phyloP scores from a whole-genome alignment of 352 stramenopile genomes.

The Globisporangium takayamanum region DNA sequence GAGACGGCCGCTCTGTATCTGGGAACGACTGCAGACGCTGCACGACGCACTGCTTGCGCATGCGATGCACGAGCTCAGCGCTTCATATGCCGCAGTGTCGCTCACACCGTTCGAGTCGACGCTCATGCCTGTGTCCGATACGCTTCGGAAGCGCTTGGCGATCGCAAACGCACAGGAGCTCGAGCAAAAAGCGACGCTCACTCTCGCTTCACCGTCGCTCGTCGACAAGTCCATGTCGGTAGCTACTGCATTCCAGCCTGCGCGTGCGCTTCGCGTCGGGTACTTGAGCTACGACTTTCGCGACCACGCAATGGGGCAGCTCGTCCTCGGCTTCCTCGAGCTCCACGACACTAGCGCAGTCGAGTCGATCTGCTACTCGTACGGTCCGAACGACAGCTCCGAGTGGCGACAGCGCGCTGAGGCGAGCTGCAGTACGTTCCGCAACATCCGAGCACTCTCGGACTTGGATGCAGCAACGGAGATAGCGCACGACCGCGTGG shows the following conservation, averaged over 20 bases:
- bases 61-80: constrained; percentile 17
- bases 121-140: constrained; percentile 44
- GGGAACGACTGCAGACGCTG: constrained; percentile 40
- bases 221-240: too few species aligned
- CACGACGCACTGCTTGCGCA: constrained; percentile 33
- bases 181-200: constrained; percentile 33
- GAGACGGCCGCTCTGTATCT: constrained; percentile 52
- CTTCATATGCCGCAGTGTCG: background rate
- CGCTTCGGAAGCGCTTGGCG: constrained; percentile 41
- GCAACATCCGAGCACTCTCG: constrained; percentile 42
- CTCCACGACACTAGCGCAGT: constrained; percentile 49
- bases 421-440: constrained; percentile 43
- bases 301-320: constrained; percentile 91
- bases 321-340: constrained; percentile 82
- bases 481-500: constrained; percentile 52
- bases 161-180: constrained; percentile 18
- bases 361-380: constrained; percentile 69
- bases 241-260: constrained; percentile 15
- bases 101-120: constrained; percentile 73
- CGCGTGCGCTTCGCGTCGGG: constrained; percentile 53
- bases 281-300: constrained; percentile 90
- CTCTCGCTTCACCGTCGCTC: constrained; percentile 18
- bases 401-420: constrained; percentile 53
- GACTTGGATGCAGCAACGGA: constrained; percentile 47
- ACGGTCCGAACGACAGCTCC: constrained; percentile 72